Evolutionary conservation across 345 rosid species (phyloP), one percentile per base, ranked within the genome.

Genomic region (Psidium guajava): DNA sequence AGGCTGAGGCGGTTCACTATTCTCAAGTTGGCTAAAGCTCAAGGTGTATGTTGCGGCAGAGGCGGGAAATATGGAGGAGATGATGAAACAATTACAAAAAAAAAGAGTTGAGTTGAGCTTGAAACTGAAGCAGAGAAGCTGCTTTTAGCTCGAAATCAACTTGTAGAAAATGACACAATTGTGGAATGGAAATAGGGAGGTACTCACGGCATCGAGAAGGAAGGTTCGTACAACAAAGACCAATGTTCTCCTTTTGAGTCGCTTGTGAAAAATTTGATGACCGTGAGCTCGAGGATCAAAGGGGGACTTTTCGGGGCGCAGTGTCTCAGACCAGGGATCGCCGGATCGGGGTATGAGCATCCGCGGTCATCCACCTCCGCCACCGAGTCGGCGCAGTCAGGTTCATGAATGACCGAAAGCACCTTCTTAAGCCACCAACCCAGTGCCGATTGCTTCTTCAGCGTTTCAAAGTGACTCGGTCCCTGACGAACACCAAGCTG

Each of bases 41-140:
- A 47, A 69, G 77, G 77, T 69, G 77, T 69, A 36, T 69, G 36
- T 69, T 1, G 3, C 77, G 18, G 47, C 47, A 69, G 18, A 36
- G 77, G 13, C 18, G 32, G 8, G 47, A 36, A 85, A 86, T 44
- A 96, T 96, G 98, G 98, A 93, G n/a, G 92, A 91, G 75, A 88
- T 86, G 32, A 88, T 92, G 91, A 91, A 88, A 88, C 92, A 86
- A 54, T 87, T 93, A 56, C 92, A 90, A 84, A 89, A 88, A 51
- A n/a, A n/a, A n/a, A n/a, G n/a, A 82, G 82, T 47, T 87, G 92
- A 85, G 85, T 88, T 13, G 93, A 92, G 89, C 90, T 94, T 77
- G 99, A 95, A 92, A 89, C 89, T 24, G 96, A 94, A 88, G 99
- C 94, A 11, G 95, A 97, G 88, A 91, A 90, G 73, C 91, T 95